Conservation (phyloP, 768 basidiomycete genomes). For the Lactarius deliciosus region DNA sequence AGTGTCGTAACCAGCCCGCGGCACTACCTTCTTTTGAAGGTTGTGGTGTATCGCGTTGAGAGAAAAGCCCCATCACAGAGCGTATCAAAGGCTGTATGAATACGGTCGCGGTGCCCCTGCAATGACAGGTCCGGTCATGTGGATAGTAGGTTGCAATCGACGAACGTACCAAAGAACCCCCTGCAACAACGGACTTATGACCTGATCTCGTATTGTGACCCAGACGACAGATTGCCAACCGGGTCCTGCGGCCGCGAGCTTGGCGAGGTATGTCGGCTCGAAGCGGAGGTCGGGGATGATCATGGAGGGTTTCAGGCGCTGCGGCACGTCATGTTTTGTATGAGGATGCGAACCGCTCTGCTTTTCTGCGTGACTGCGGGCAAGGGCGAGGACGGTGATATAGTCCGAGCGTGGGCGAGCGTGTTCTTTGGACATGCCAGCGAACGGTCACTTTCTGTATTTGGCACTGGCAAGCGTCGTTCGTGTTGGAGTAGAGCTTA, state of each 20-base stretch:
- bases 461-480: not conserved
- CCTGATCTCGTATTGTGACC: slow-evolving; percentile 66
- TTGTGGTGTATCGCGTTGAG: not conserved
- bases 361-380: slow-evolving; percentile 9
- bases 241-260: slow-evolving; percentile 51
- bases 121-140: not conserved
- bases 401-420: slow-evolving; percentile 23
- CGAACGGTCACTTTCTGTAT: not conserved
- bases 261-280: slow-evolving; percentile 67
- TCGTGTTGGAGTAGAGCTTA: not conserved
- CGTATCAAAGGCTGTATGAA: slow-evolving; percentile 18
- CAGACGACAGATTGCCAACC: slow-evolving; percentile 61
- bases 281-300: slow-evolving; percentile 79
- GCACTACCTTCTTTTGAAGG: slow-evolving; percentile 14
- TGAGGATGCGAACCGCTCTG: not conserved
- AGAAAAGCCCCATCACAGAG: not conserved
- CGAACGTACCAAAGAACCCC: slow-evolving; percentile 61
- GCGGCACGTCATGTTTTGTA: slow-evolving; percentile 1
- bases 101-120: slow-evolving; percentile 20
- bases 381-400: slow-evolving; percentile 25
- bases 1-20: slow-evolving; percentile 17
- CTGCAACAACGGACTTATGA: slow-evolving; percentile 65
- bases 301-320: slow-evolving; percentile 32
- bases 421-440: slow-evolving; percentile 23
- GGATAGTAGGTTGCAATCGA: not conserved